Percentiles rank a stretch among this genome's conserved stretches.
phyloP scores from a whole-genome alignment of 768 basidiomycete species.

The Auricularia sp. region DNA sequence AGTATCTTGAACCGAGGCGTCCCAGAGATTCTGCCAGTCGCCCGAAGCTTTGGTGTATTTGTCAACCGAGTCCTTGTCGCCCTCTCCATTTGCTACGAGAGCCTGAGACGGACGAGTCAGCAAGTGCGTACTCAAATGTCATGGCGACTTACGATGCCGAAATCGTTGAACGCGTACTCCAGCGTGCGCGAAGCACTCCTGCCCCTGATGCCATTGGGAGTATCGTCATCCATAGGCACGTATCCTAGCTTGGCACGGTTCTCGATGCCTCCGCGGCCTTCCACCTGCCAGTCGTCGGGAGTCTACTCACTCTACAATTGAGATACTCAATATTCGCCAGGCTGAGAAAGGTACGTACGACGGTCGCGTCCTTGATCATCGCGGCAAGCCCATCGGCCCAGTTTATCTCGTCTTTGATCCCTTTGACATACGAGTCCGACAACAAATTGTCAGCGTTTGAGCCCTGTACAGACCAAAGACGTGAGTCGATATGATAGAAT shows the following conservation, averaged over 20 bases:
- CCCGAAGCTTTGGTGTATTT: conserved; percentile 8
- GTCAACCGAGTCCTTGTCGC: not conserved
- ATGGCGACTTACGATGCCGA: conserved; percentile 7
- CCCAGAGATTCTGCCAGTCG: conserved; percentile 11
- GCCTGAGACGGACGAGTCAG: not conserved
- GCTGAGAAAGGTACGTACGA: conserved; percentile 1
- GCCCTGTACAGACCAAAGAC: conserved; percentile 4
- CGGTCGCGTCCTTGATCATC: conserved; percentile 23
- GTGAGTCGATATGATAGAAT: not conserved
- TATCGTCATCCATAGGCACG: conserved; percentile 5
- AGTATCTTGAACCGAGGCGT: conserved; percentile 4
- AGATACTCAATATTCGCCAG: no score
- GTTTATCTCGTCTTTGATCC: conserved; percentile 17
- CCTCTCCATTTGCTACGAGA: conserved; percentile 10
- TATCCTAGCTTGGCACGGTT: conserved; percentile 6
- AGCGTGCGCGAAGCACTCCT: conserved; percentile 12
- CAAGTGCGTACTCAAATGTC: not conserved
- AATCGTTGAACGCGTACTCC: conserved; percentile 14
- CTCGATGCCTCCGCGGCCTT: conserved; percentile 12
- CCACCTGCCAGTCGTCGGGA: conserved; percentile 5
- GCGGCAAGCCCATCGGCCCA: conserved; percentile 17
- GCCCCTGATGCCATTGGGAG: not conserved
- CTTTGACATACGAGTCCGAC: conserved; percentile 18
- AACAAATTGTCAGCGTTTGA: conserved; percentile 19
- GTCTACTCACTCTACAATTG: not conserved